Conservation (phyloP, 192 early-diverging fungal species). For the Bifiguratus adelaidae region DNA sequence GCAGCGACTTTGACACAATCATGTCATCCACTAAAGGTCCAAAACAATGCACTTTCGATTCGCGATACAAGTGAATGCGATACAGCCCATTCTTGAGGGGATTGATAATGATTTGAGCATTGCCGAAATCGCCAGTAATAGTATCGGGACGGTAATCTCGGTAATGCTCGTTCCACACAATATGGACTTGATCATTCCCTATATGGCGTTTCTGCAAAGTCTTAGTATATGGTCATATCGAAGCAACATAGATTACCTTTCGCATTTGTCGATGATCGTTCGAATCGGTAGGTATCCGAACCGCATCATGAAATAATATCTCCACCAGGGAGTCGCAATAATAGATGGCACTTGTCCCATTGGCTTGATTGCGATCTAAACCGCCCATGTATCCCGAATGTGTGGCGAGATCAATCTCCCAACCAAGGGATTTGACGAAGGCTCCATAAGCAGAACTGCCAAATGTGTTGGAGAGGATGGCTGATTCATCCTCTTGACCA, state of each 20-base stretch:
- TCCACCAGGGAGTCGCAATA: slow-evolving; percentile 78
- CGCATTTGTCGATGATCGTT: slow-evolving; percentile 79
- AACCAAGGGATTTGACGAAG: slow-evolving; percentile 87
- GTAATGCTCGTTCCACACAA: slow-evolving; percentile 94
- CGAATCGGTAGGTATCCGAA: slow-evolving; percentile 75
- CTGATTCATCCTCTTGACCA: slow-evolving; percentile 83
- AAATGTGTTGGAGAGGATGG: slow-evolving; percentile 67
- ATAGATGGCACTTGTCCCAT: slow-evolving; percentile 70
- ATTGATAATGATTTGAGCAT: slow-evolving; percentile 84
- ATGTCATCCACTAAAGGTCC: slow-evolving; percentile 77
- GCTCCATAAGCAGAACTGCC: slow-evolving; percentile 68
- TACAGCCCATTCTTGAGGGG: slow-evolving; percentile 61
- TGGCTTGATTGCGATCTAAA: slow-evolving; percentile 67
- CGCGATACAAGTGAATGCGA: slow-evolving; percentile 43
- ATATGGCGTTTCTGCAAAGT: slow-evolving; percentile 85
- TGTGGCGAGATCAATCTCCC: slow-evolving; percentile 78
- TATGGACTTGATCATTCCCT: slow-evolving; percentile 98
- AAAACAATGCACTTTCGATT: slow-evolving; percentile 47
- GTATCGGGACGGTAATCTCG: slow-evolving; percentile 80
- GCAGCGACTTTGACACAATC: slow-evolving; percentile 59
- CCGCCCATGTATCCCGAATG: slow-evolving; percentile 86
- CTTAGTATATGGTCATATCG: slow-evolving; percentile 2
- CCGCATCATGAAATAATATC: slow-evolving; percentile 87
- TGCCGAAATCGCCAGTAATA: slow-evolving; percentile 97
- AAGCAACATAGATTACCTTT: slow-evolving; percentile 51